phyloP scores from a whole-genome alignment of 495 filamentous ascomycete species.

The Aspergillus cristatus region DNA sequence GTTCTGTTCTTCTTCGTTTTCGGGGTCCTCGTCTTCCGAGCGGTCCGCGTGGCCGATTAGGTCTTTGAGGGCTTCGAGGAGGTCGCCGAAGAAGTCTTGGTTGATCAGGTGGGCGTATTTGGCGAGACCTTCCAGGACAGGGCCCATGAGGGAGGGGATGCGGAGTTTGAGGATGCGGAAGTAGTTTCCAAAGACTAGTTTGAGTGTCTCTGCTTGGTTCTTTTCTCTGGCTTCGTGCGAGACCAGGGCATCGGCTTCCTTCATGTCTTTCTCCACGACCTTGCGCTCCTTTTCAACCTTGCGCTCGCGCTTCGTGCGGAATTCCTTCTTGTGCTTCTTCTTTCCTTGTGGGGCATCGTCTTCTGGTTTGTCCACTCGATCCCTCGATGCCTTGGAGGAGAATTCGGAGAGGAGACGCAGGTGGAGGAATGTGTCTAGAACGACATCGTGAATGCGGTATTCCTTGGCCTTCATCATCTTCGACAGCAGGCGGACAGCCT shows the following conservation, averaged over 20 bases:
- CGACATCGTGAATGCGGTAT: slow-evolving; percentile 71
- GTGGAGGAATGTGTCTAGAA: slow-evolving; percentile 85
- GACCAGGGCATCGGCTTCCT: slow-evolving; percentile 80
- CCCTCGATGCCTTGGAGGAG: slow-evolving; percentile 65
- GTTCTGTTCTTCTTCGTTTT: slow-evolving; percentile 33
- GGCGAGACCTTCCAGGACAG: slow-evolving; percentile 84
- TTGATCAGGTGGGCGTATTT: slow-evolving; percentile 94
- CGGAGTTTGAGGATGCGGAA: slow-evolving; percentile 87
- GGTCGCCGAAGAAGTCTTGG: slow-evolving; percentile 93
- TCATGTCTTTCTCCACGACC: slow-evolving; percentile 84
- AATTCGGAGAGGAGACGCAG: slow-evolving; percentile 84
- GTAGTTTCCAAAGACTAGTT: slow-evolving; percentile 89
- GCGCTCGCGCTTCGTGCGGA: slow-evolving; percentile 64
- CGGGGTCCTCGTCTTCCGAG: slow-evolving; percentile 37
- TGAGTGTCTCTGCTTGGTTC: slow-evolving; percentile 88
- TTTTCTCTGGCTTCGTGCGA: slow-evolving; percentile 84
- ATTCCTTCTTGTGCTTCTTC: slow-evolving; percentile 69
- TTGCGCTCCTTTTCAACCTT: slow-evolving; percentile 76
- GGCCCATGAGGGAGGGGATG: slow-evolving; percentile 72
- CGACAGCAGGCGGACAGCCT: slow-evolving; percentile 73
- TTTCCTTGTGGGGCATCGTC: slow-evolving; percentile 38
- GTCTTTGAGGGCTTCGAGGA: slow-evolving; percentile 89
- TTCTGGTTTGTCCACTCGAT: slow-evolving; percentile 55
- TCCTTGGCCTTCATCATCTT: slow-evolving; percentile 89
- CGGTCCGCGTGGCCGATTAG: slow-evolving; percentile 63